phyloP scores from a whole-genome alignment of 306 rosid genomes.

The Rosa persica region DNA sequence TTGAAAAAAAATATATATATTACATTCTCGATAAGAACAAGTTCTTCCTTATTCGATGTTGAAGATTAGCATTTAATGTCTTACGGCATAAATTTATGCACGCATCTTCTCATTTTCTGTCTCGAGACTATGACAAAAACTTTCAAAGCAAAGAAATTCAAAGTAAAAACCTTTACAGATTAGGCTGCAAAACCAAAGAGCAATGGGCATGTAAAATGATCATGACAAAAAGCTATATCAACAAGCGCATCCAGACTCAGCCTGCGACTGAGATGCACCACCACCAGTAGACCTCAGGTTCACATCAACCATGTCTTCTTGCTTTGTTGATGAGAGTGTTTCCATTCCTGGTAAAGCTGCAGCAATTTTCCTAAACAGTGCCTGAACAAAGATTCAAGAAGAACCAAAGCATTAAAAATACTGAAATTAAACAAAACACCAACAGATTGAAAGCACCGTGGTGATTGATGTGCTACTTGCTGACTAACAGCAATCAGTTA shows the following conservation, averaged over 20 bases:
- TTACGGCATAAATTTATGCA: too few relatives aligned
- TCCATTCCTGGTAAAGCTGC: slow-evolving; percentile 94
- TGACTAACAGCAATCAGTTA: background rate
- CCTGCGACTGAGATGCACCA: slow-evolving; percentile 45
- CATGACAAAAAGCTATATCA: slow-evolving; percentile 20
- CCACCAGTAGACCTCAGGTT: slow-evolving; percentile 63
- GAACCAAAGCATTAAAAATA: background rate
- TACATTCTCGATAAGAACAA: too few relatives aligned
- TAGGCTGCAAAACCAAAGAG: slow-evolving; percentile 24
- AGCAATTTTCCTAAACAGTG: slow-evolving; percentile 84
- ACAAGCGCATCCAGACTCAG: slow-evolving; percentile 68
- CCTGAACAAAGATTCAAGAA: slow-evolving; percentile 33
- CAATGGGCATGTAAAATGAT: slow-evolving; percentile 7
- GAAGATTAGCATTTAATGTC: too few relatives aligned
- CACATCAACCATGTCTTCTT: slow-evolving; percentile 94
- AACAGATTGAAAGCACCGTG: background rate
- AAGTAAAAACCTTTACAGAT: slow-evolving; percentile 35
- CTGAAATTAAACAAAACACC: background rate
- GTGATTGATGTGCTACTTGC: background rate
- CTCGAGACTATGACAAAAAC: slow-evolving; percentile 10
- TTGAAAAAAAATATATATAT: too few relatives aligned
- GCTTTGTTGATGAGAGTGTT: slow-evolving; percentile 77
- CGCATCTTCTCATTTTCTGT: too few relatives aligned
- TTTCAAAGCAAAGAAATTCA: background rate
- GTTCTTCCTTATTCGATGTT: too few relatives aligned